Conservation (phyloP, 116 monocot genomes). For the Papilionanthe hybrid region DNA sequence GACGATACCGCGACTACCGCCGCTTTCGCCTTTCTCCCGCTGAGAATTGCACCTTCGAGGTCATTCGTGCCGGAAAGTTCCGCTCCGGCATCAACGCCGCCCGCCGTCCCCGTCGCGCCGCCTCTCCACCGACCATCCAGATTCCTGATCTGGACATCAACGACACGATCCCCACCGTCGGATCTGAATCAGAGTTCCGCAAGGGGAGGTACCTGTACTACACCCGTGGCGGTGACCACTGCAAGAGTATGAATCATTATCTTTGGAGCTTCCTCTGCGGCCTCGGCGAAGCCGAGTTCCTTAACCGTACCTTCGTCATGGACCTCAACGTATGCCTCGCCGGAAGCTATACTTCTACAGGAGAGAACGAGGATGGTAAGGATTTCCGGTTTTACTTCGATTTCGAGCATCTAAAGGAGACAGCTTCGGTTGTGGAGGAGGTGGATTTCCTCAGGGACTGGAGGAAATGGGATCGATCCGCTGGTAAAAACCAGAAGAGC, state of each 20-base stretch:
- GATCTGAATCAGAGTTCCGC: constrained; percentile 31
- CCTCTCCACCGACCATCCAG: constrained; percentile 4
- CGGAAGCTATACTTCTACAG: constrained; percentile 43
- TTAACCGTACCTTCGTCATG: constrained; percentile 92
- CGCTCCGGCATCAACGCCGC: constrained; percentile 41
- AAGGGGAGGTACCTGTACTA: constrained; percentile 77
- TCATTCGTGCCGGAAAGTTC: constrained; percentile 38
- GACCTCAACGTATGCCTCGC: constrained; percentile 74
- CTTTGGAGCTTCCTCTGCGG: constrained; percentile 93
- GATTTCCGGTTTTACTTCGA: constrained; percentile 95
- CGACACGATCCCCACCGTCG: constrained; percentile 65
- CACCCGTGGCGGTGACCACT: constrained; percentile 80
- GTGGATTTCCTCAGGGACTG: constrained; percentile 79
- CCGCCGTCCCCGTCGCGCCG: constrained; percentile 1
- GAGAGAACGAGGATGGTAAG: constrained; percentile 78
- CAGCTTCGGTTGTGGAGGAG: constrained; percentile 81
- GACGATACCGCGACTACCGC: constrained; percentile 50
- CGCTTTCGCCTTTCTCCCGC: constrained; percentile 24
- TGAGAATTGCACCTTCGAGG: constrained; percentile 34
- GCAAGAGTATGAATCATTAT: constrained; percentile 54
- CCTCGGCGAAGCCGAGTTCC: constrained; percentile 70
- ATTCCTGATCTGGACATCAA: constrained; percentile 65
- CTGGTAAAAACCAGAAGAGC: constrained; percentile 25
- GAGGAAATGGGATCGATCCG: constrained; percentile 44
- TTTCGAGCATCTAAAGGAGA: constrained; percentile 95